A percentile compares a stretch with the other conserved stretches of the same genome.
These are phyloP conservation scores for Atkinsonella texensis DNA, from an alignment of 2,329 filamentous ascomycete species.

Conservation along the genomic window DNA sequence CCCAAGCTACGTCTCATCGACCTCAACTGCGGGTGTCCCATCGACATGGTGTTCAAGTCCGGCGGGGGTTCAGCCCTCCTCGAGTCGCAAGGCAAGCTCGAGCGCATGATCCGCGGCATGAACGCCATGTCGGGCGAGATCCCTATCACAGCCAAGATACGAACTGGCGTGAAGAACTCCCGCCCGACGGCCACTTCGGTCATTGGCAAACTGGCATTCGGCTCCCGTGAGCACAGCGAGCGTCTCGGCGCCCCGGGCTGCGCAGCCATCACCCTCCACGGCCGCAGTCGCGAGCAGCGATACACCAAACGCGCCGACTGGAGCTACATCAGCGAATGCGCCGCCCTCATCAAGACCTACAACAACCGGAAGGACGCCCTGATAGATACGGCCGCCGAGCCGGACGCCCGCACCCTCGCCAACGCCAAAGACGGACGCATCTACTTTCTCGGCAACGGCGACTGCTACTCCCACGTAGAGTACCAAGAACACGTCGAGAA, in stretches of 20 bases:
- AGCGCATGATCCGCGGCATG: slow-evolving; percentile 94
- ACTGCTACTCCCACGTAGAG: slow-evolving; percentile 87
- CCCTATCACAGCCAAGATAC: slow-evolving; percentile 89
- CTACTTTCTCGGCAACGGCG: slow-evolving; percentile 93
- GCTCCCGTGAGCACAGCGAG: slow-evolving; percentile 59
- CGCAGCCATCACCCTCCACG: slow-evolving; percentile 91
- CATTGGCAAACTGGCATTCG: slow-evolving; percentile 72
- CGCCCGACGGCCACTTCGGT: slow-evolving; percentile 70
- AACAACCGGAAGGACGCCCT: slow-evolving; percentile 54
- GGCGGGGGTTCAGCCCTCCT: slow-evolving; percentile 86
- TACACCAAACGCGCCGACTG: slow-evolving; percentile 92
- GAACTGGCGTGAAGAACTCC: slow-evolving; percentile 76
- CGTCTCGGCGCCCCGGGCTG: slow-evolving; percentile 67
- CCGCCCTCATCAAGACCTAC: slow-evolving; percentile 69
- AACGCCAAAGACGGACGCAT: slow-evolving; percentile 55
- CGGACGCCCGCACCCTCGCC: slow-evolving; percentile 62
- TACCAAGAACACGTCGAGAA: slow-evolving; percentile 70
- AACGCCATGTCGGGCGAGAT: slow-evolving; percentile 82
- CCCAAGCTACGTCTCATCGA: slow-evolving; percentile 85
- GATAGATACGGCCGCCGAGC: slow-evolving; percentile 65
- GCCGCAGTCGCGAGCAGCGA: slow-evolving; percentile 83
- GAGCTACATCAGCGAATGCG: slow-evolving; percentile 85
- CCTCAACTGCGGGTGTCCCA: slow-evolving; percentile 93
- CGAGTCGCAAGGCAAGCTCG: slow-evolving; percentile 76
- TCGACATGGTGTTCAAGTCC: slow-evolving; percentile 81